Conservation (phyloP, 2,329 filamentous ascomycete species). For the Ceratocystis diversiconidia region DNA sequence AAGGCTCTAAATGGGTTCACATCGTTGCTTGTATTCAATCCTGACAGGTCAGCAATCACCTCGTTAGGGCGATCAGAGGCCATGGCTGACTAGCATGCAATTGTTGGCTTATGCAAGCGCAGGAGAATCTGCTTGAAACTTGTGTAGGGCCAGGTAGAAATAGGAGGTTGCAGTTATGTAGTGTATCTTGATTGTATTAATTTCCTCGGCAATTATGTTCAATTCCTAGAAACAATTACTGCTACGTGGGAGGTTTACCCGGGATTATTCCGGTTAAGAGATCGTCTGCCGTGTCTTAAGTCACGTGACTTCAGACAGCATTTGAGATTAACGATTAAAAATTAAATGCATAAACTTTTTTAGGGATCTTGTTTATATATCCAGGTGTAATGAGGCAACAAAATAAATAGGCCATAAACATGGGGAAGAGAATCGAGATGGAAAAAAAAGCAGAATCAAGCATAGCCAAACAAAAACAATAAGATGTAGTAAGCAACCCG, state of each 20-base stretch:
- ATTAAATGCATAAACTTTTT: not conserved
- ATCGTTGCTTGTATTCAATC: conserved; percentile 2
- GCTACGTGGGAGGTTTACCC: too few species aligned
- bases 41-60: conserved; percentile 8
- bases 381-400: not conserved
- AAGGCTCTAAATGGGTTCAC: conserved; percentile 35
- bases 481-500: too few species aligned
- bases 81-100: not conserved
- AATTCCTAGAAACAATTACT: too few species aligned
- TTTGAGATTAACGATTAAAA: not conserved
- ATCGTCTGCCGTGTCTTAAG: too few species aligned
- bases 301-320: not conserved
- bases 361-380: not conserved
- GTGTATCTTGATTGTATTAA: not conserved
- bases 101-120: not conserved
- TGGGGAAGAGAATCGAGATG: not conserved
- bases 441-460: not conserved
- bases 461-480: not conserved
- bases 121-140: not conserved
- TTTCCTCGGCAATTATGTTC: too few species aligned
- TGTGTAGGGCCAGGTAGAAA: not conserved
- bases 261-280: not conserved
- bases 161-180: not conserved
- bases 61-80: conserved; percentile 11
- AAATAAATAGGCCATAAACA: conserved; percentile 2